Evolutionary conservation across 108 stramenopile genomes (phyloP), one percentile per base, ranked within the genome.

Genomic region (Skeletonema potamos): DNA sequence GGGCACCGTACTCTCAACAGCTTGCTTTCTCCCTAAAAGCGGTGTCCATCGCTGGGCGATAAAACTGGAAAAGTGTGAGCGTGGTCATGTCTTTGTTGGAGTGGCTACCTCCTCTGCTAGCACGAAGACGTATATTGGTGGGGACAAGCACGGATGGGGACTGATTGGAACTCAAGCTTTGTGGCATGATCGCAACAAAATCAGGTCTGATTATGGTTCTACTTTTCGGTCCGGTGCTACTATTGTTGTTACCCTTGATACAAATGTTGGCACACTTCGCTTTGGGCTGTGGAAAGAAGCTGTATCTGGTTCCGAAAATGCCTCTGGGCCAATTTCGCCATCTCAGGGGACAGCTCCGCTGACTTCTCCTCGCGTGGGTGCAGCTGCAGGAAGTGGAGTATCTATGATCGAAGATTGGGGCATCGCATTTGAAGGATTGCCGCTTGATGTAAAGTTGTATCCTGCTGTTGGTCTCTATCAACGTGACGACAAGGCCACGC

Each of bases 111-210:
- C 95, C 17, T 85, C 87, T 54, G 96, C 90, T 6, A 96, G 86
- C 65, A 79, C 88, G 55, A 82, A 86, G 28, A 96, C 97, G 2
- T 99, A 98, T 76, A 86, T 99, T 27, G 98, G 98, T 9, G 98
- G 98, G n/a, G 96, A 97, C 70, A 95, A 93, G 54, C 75, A 92
- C 54, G 97, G 97, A 7, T 99, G 98, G 98, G 98, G 98, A 28
- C 88, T 94, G 74, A 99, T 99, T 57, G 98, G 97, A 5, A 97
- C 97, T 15, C 92, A 96, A 77, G 96, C 98, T 11, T 82, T 99
- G 20, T 99, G 97, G 87, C 96, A 99, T 72, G 86, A 90, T 60
- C 71, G 92, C 62, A 82, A 63, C 43, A 82, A 83, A 64, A 78
- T 91, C 26, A 85, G 90, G 11, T 89, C 89, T 30, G 90, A 94